A percentile compares a stretch with the other conserved stretches of the same genome.
phyloP scores from a whole-genome alignment of 768 basidiomycete genomes.

The Leucocoprinus birnbaumii region DNA sequence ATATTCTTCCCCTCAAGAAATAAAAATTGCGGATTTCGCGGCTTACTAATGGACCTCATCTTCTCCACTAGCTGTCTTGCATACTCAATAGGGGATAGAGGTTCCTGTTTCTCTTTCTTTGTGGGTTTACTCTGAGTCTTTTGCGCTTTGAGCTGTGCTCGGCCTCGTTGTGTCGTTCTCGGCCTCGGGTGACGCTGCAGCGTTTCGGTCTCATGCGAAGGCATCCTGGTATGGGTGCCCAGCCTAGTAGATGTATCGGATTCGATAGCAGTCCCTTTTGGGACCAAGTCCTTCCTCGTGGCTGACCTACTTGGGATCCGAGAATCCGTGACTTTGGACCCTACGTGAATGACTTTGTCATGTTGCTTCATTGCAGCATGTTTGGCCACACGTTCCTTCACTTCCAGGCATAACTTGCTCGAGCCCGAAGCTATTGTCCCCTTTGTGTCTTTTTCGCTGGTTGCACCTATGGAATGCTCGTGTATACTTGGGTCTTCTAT shows the following conservation, averaged over 20 bases:
- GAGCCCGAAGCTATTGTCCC: slow-evolving; percentile 19
- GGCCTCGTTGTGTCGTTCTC: background rate
- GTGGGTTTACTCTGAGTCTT: slow-evolving; percentile 18
- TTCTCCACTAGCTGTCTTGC: slow-evolving; percentile 41
- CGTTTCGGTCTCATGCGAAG: slow-evolving; percentile 14
- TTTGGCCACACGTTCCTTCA: slow-evolving; percentile 32
- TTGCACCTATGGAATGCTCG: background rate
- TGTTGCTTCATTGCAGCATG: slow-evolving; percentile 24
- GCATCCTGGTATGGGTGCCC: background rate
- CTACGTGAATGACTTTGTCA: slow-evolving; percentile 27
- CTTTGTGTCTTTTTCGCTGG: slow-evolving; percentile 9
- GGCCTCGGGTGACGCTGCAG: slow-evolving; percentile 11
- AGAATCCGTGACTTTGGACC: slow-evolving; percentile 13
- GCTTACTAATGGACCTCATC: slow-evolving; percentile 11
- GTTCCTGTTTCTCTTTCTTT: slow-evolving; percentile 37
- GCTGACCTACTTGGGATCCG: slow-evolving; percentile 8
- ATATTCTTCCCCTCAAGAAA: slow-evolving; percentile 54
- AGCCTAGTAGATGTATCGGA: background rate
- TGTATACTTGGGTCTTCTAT: slow-evolving; percentile 28
- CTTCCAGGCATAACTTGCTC: slow-evolving; percentile 28
- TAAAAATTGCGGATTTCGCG: slow-evolving; percentile 16
- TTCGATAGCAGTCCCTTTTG: slow-evolving; percentile 18
- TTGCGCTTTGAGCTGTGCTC: slow-evolving; percentile 12
- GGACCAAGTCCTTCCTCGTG: slow-evolving; percentile 19
- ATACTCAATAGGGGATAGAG: slow-evolving; percentile 50